Conservation (phyloP, 1,284 basidiomycete species). For the Microbotryum intermedium region DNA sequence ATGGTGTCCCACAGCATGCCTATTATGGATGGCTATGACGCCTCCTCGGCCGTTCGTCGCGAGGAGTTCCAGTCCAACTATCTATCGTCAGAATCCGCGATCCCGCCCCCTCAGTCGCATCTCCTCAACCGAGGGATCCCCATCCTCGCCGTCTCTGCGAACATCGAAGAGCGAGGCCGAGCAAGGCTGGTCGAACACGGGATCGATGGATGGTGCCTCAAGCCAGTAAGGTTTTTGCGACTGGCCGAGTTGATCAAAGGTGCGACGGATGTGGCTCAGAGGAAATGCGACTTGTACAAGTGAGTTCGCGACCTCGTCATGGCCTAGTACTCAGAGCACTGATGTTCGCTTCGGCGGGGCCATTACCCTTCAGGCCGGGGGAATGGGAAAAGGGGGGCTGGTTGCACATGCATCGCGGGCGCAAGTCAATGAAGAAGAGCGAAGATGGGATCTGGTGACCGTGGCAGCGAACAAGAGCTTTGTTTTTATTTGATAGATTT, state of each 20-base stretch:
- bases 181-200: constrained; percentile 39
- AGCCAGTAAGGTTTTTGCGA: constrained; percentile 35
- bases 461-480: no score
- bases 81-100: constrained; percentile 7
- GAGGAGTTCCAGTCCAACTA: constrained; percentile 44
- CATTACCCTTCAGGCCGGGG: constrained; percentile 32
- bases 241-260: constrained; percentile 32
- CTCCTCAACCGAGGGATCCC: constrained; percentile 61
- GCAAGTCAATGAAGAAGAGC: no score
- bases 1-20: constrained; percentile 55
- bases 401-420: constrained; percentile 12
- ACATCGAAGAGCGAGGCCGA: constrained; percentile 57
- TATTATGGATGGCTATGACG: constrained; percentile 66
- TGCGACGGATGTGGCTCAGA: constrained; percentile 29
- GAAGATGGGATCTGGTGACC: no score
- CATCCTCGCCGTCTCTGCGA: constrained; percentile 76
- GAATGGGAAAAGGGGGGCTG: constrained; percentile 36
- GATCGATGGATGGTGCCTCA: constrained; percentile 33
- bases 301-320: no score
- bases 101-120: constrained; percentile 41
- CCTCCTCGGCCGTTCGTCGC: constrained; percentile 59
- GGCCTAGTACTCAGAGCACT: no score
- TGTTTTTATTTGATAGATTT: no score
- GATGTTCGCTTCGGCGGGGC: no score
- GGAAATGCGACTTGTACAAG: constrained; percentile 4